Evolutionary conservation across 768 basidiomycete genomes (phyloP).

Genomic region (Mycena chlorophos): DNA sequence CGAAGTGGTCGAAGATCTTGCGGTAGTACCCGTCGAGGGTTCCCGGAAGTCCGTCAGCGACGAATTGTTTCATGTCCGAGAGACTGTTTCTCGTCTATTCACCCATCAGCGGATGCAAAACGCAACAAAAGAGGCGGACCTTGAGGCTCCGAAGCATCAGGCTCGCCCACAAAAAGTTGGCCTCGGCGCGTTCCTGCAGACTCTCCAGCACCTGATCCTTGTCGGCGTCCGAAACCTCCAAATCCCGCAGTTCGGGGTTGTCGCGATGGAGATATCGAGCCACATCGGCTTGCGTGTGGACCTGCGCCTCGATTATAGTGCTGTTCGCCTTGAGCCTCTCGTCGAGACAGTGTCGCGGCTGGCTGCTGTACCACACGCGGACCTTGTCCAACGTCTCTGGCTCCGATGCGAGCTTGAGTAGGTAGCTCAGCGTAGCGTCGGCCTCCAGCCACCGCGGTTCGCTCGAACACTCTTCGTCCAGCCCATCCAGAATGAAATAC

Average conservation of each 20-base stretch:
- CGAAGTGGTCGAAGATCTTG: constrained; percentile 19
- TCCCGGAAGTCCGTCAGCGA: constrained; percentile 17
- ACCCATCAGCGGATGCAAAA: not conserved
- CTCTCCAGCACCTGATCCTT: constrained; percentile 3
- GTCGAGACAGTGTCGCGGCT: constrained; percentile 18
- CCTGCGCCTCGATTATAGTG: constrained; percentile 14
- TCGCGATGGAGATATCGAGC: constrained; percentile 8
- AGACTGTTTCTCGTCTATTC: constrained; percentile 4
- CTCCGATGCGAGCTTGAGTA: constrained; percentile 3
- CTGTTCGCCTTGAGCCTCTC: constrained; percentile 10
- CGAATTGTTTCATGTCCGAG: constrained; percentile 21
- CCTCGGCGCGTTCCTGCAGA: constrained; percentile 23
- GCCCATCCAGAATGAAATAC: constrained; percentile 30
- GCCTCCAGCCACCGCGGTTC: constrained; percentile 21
- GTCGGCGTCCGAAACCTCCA: constrained; percentile 5
- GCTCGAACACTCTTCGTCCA: constrained; percentile 27
- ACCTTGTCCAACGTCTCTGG: constrained; percentile 19
- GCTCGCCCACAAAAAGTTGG: constrained; percentile 32
- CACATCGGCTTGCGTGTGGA: constrained; percentile 19
- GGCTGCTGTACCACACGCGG: constrained; percentile 29
- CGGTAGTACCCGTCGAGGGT: constrained; percentile 22
- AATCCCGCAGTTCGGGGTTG: constrained; percentile 10
- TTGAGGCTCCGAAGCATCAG: constrained; percentile 25
- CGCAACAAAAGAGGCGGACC: not conserved
- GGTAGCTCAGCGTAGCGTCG: constrained; percentile 14